Percentiles rank a stretch among this genome's conserved stretches.
phyloP scores from a whole-genome alignment of 176 grass and related monocot genomes.

The Neostapfia colusana region DNA sequence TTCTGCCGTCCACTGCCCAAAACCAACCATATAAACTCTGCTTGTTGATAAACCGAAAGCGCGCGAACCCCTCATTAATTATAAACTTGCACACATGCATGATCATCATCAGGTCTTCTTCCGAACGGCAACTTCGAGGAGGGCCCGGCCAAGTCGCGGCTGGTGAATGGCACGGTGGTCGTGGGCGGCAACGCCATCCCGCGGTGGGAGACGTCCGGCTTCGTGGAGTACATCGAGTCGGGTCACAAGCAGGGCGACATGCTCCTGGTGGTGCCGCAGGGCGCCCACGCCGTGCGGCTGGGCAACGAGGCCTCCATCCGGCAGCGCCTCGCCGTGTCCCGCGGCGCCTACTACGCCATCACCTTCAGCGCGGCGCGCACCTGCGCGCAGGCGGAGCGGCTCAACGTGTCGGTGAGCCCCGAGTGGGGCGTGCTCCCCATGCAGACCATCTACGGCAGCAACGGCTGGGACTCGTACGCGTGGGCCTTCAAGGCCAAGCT shows the following conservation, averaged over 20 bases:
- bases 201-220: slow-evolving; percentile 63
- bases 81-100: neutral
- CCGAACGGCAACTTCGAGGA: slow-evolving; percentile 90
- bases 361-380: slow-evolving; percentile 91
- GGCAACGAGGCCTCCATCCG: slow-evolving; percentile 87
- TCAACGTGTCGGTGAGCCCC: slow-evolving; percentile 86
- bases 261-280: slow-evolving; percentile 88
- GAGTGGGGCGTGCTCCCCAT: slow-evolving; percentile 75
- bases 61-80: neutral
- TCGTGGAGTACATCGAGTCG: slow-evolving; percentile 93
- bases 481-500: slow-evolving; percentile 84
- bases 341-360: slow-evolving; percentile 74
- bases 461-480: slow-evolving; percentile 86
- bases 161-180: slow-evolving; percentile 77
- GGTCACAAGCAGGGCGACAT: slow-evolving; percentile 95
- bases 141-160: slow-evolving; percentile 49
- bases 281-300: slow-evolving; percentile 74
- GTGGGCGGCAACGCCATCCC: slow-evolving; percentile 52
- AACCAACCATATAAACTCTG: too few species aligned
- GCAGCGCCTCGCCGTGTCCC: slow-evolving; percentile 53
- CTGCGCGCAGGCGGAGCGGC: slow-evolving; percentile 75
- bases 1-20: neutral
- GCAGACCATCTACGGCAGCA: slow-evolving; percentile 93
- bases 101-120: slow-evolving; percentile 53
- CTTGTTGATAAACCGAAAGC: neutral